Conservation (phyloP, 495 filamentous ascomycete species). For the Podospora sp. region DNA sequence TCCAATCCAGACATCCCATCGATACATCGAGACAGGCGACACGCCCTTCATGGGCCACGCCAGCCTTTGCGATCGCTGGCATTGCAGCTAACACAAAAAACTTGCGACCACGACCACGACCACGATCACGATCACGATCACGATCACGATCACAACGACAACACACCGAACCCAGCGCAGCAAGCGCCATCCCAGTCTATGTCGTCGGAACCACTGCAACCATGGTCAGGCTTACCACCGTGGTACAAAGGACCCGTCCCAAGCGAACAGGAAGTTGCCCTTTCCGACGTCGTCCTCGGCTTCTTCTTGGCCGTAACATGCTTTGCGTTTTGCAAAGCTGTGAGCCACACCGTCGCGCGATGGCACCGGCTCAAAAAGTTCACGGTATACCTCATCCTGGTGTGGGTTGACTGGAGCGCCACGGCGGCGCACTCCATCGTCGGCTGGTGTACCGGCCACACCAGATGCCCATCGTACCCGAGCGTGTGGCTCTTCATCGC, state of each 20-base stretch:
- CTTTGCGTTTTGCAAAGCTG: slow-evolving; percentile 14
- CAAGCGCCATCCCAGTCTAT: not conserved
- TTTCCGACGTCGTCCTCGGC: slow-evolving; percentile 5
- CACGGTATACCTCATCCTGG: slow-evolving; percentile 7
- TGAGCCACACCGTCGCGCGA: not conserved
- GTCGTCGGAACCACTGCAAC: not conserved
- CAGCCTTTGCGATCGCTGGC: too few species aligned
- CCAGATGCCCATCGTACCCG: not conserved
- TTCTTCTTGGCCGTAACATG: not conserved
- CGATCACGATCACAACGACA: not conserved
- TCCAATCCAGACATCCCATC: not conserved
- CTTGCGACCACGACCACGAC: too few species aligned
- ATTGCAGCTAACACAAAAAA: too few species aligned
- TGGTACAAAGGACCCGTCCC: not conserved
- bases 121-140: too few species aligned
- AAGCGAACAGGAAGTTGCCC: not conserved
- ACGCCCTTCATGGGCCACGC: not conserved
- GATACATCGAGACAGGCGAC: not conserved
- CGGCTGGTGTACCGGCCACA: slow-evolving; percentile 16
- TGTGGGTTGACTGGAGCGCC: slow-evolving; percentile 6
- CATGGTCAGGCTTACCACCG: not conserved
- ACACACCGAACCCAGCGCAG: not conserved
- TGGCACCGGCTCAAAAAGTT: slow-evolving; percentile 1
- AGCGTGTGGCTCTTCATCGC: slow-evolving; percentile 6
- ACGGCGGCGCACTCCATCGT: not conserved